Evolutionary conservation across 2,329 filamentous ascomycete species (phyloP).

Genomic region (Ceratocystis huliohia): DNA sequence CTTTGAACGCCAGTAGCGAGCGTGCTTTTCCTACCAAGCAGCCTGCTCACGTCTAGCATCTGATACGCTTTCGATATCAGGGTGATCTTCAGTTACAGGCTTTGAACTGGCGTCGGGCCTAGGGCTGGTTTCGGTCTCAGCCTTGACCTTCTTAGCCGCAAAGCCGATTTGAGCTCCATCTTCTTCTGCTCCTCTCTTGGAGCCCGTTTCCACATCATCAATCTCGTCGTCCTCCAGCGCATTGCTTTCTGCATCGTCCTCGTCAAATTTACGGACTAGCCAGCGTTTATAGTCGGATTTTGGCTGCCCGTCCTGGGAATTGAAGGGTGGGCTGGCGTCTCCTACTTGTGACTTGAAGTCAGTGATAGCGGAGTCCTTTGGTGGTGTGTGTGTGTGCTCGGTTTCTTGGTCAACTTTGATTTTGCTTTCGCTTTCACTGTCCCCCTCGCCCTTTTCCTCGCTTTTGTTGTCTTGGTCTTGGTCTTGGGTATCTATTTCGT

Average conservation of each 20-base stretch:
- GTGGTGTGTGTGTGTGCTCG: conserved; percentile 73
- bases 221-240: conserved; percentile 26
- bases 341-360: conserved; percentile 66
- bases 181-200: conserved; percentile 45
- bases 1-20: too few relatives aligned
- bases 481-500: conserved; percentile 17
- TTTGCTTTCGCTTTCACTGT: conserved; percentile 30
- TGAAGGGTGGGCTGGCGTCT: conserved; percentile 27
- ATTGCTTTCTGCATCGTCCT: conserved; percentile 24
- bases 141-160: conserved; percentile 34
- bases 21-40: not conserved
- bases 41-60: not conserved
- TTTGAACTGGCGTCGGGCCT: not conserved
- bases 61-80: not conserved
- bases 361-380: conserved; percentile 62
- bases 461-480: not conserved
- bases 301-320: conserved; percentile 35
- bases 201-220: conserved; percentile 29
- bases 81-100: not conserved
- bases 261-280: conserved; percentile 39
- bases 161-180: conserved; percentile 30
- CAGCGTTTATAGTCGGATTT: conserved; percentile 50
- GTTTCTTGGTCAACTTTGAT: conserved; percentile 33
- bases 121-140: not conserved
- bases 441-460: conserved; percentile 23